Evolutionary conservation across 2,329 filamentous ascomycete species (phyloP), one percentile per base, ranked within the genome.

Genomic region (Pyricularia grisea): DNA sequence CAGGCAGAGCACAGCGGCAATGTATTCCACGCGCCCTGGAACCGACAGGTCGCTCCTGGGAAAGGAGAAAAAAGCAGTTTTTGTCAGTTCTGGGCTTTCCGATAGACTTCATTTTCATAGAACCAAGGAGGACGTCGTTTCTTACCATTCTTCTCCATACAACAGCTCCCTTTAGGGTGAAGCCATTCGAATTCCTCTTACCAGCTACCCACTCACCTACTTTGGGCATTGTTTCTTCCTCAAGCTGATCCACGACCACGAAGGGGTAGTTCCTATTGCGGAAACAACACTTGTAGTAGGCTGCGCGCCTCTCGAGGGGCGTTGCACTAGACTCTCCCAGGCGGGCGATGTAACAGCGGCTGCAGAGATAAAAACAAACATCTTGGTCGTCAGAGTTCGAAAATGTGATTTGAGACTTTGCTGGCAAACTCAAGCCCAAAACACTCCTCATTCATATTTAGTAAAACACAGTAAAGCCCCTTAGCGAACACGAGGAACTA

Each of bases 181-280:
- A 76, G 66, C 71, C 72, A 70, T 74, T 74, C 70, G 73, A 74
- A 67, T 71, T 73, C 63, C 69, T 70, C 69, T 75, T 75, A 50
- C 74, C 73, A 10, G 69, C 67, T 71, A 77, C 71, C 68, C 71
- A 77, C 3, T 69, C 71, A 12, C 76, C 72, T 33, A 76, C 73
- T 27, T 74, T 76, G 67, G 72, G 69, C 74, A 76, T 74, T 61
- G 74, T 74, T 5, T 68, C 68, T 30, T 72, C 70, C 36, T 73
- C 73, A 4, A 77, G 71, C 66, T 74, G 71, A 71, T 77, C 76
- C 31, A 77, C 75, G 3, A 71, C 68, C 65, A 76, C 75, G n/a
- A 75, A 71, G 1, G 72, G 72, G 67, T 75, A 76, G 66, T 67
- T 66, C 7, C 71, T 71, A 65, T 76, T 76, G n/a, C 75, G 73